phyloP scores from a whole-genome alignment of 192 early-diverging fungal genomes.

The Kickxella alabastrina region DNA sequence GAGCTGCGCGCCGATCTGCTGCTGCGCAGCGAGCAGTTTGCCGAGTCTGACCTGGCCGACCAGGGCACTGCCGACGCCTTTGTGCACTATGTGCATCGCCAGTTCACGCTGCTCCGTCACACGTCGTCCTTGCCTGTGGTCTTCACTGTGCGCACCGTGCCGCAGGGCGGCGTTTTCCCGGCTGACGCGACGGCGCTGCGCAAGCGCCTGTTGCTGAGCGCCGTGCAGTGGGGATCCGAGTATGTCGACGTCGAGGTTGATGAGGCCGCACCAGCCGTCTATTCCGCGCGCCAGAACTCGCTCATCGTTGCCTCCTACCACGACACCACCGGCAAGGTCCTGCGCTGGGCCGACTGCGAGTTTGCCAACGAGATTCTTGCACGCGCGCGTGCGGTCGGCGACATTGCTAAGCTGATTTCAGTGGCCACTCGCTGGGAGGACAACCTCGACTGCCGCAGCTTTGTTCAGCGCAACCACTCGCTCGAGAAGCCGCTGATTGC shows the following conservation, averaged over 20 bases:
- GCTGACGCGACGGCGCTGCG: slow-evolving; percentile 55
- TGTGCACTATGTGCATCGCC: slow-evolving; percentile 67
- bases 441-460: slow-evolving; percentile 76
- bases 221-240: slow-evolving; percentile 85
- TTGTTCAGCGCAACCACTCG: slow-evolving; percentile 53
- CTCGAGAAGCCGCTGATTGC: slow-evolving; percentile 71
- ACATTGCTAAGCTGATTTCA: slow-evolving; percentile 93
- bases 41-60: slow-evolving; percentile 15
- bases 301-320: slow-evolving; percentile 88
- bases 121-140: slow-evolving; percentile 75
- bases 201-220: slow-evolving; percentile 64
- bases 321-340: slow-evolving; percentile 59
- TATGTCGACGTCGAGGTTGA: slow-evolving; percentile 85
- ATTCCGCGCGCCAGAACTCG: slow-evolving; percentile 48
- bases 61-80: slow-evolving; percentile 16
- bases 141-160: slow-evolving; percentile 85
- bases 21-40: slow-evolving; percentile 41
- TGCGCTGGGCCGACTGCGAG: slow-evolving; percentile 42
- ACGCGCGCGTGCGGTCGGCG: slow-evolving; percentile 59
- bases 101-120: slow-evolving; percentile 72
- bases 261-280: slow-evolving; percentile 4
- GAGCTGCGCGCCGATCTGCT: slow-evolving; percentile 93
- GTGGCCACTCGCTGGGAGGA: slow-evolving; percentile 68
- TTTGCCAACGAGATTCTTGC: slow-evolving; percentile 40
- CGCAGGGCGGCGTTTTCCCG: slow-evolving; percentile 85